A percentile compares a stretch with the other conserved stretches of the same genome.
Evolutionary conservation across 352 stramenopile genomes (phyloP).

Genomic region (Elongisporangium prolatum): DNA sequence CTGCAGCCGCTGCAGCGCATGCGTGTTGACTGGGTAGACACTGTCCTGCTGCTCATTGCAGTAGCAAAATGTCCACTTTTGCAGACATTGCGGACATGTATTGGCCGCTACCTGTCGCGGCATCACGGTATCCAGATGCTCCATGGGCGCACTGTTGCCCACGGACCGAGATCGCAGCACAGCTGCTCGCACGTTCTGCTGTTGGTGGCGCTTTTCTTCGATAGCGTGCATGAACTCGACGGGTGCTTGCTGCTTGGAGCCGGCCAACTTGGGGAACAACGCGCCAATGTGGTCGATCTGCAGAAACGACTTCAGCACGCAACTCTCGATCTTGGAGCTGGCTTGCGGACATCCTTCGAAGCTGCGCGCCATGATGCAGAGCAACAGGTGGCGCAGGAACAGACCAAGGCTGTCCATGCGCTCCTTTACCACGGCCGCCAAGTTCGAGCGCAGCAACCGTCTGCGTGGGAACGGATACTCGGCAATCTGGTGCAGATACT

Average conservation of each 20-base stretch:
- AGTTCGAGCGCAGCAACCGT: constrained; percentile 69
- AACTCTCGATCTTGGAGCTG: constrained; percentile 60
- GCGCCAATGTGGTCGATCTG: constrained; percentile 58
- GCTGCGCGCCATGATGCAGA: constrained; percentile 61
- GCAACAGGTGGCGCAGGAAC: constrained; percentile 73
- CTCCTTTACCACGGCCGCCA: constrained; percentile 67
- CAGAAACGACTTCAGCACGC: constrained; percentile 71
- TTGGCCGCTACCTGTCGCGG: constrained; percentile 51
- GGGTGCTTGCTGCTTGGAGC: constrained; percentile 41
- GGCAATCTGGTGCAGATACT: constrained; percentile 61
- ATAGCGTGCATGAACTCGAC: constrained; percentile 64
- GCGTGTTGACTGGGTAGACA: constrained; percentile 40
- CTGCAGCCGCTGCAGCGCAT: constrained; percentile 8
- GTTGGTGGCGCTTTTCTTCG: constrained; percentile 66
- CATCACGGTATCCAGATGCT: constrained; percentile 30
- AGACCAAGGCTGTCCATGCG: constrained; percentile 80
- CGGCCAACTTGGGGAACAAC: constrained; percentile 42
- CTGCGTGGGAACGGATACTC: constrained; percentile 77
- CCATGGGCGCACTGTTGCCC: constrained; percentile 26
- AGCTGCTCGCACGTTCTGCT: constrained; percentile 47
- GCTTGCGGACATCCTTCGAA: constrained; percentile 69
- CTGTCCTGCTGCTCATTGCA: constrained; percentile 80
- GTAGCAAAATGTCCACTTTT: constrained; percentile 87
- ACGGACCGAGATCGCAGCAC: constrained; percentile 50
- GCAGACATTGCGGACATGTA: constrained; percentile 68